A percentile compares a stretch with the other conserved stretches of the same genome.
Evolutionary conservation across 176 grass and related monocot species (phyloP).

Genomic region (Canna indica): DNA sequence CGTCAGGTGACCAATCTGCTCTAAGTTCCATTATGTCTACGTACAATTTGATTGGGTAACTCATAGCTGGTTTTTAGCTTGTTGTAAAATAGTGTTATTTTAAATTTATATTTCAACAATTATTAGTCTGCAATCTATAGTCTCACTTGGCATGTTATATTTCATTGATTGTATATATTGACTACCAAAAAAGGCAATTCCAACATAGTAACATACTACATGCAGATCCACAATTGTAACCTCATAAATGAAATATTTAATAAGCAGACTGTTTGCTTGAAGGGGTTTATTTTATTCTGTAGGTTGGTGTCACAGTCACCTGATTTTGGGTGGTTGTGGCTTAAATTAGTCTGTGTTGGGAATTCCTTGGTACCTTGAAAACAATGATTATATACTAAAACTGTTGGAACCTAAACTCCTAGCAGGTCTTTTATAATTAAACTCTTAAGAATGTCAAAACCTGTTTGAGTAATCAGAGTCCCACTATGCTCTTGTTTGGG

Average conservation of each 20-base stretch:
- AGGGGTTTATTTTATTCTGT: too few relatives aligned
- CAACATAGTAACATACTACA: too few relatives aligned
- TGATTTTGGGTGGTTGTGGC: too few relatives aligned
- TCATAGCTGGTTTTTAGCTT: not conserved
- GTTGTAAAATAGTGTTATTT: not conserved
- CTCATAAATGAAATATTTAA: too few relatives aligned
- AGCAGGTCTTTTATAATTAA: not conserved
- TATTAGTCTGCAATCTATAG: not conserved
- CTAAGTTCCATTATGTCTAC: conserved; percentile 10
- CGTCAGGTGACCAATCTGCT: conserved; percentile 49
- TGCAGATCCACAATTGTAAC: too few relatives aligned
- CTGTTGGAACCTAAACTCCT: not conserved
- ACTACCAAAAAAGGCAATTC: too few relatives aligned
- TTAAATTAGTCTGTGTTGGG: too few relatives aligned
- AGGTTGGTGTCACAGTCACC: too few relatives aligned
- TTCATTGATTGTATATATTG: not conserved
- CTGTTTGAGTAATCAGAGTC: not conserved
- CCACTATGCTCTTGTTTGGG: not conserved
- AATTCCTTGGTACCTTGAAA: not conserved
- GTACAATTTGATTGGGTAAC: not conserved
- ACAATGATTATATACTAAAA: not conserved
- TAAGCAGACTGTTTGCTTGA: too few relatives aligned
- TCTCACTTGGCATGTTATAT: not conserved
- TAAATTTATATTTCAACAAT: not conserved
- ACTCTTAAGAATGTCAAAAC: not conserved